Percentiles rank a stretch among this genome's conserved stretches.
These are phyloP conservation scores for Neurospora tetraspora DNA, from an alignment of 495 filamentous ascomycete species.

Conservation along the genomic window DNA sequence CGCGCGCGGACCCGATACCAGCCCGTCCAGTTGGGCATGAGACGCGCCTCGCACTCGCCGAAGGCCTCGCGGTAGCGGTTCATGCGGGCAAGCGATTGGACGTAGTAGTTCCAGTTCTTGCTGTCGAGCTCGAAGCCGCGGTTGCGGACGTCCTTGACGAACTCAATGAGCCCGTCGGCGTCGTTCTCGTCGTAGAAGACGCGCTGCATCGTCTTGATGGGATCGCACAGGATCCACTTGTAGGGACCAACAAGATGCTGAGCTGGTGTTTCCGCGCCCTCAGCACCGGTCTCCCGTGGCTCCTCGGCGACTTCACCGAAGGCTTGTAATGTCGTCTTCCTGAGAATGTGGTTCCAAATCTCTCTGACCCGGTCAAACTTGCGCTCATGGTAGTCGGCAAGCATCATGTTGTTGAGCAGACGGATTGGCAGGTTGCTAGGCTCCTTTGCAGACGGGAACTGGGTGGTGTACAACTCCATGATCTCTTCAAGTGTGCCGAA, in stretches of 20 bases:
- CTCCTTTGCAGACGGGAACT: slow-evolving; percentile 14
- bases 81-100: slow-evolving; percentile 38
- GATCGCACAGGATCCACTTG: slow-evolving; percentile 34
- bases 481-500: slow-evolving; percentile 45
- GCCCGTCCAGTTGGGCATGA: slow-evolving; percentile 66
- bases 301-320: slow-evolving; percentile 1
- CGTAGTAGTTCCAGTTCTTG: slow-evolving; percentile 51
- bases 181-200: slow-evolving; percentile 40
- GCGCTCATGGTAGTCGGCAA: slow-evolving; percentile 41
- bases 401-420: slow-evolving; percentile 58
- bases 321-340: slow-evolving; percentile 38
- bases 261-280: background rate
- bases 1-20: slow-evolving; percentile 39
- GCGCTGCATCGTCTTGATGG: slow-evolving; percentile 52
- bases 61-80: slow-evolving; percentile 47
- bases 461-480: slow-evolving; percentile 40
- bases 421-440: slow-evolving; percentile 36
- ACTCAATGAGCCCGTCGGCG: slow-evolving; percentile 32
- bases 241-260: background rate
- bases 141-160: slow-evolving; percentile 40
- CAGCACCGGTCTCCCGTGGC: background rate
- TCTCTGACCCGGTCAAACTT: slow-evolving; percentile 49
- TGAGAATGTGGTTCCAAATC: slow-evolving; percentile 54
- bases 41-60: slow-evolving; percentile 53
- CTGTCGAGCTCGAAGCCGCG: slow-evolving; percentile 60